Percentiles rank a stretch among this genome's conserved stretches.
These are phyloP conservation scores for Cyberlindnera japonica DNA, from an alignment of 805 yeast species.

Conservation along the genomic window DNA sequence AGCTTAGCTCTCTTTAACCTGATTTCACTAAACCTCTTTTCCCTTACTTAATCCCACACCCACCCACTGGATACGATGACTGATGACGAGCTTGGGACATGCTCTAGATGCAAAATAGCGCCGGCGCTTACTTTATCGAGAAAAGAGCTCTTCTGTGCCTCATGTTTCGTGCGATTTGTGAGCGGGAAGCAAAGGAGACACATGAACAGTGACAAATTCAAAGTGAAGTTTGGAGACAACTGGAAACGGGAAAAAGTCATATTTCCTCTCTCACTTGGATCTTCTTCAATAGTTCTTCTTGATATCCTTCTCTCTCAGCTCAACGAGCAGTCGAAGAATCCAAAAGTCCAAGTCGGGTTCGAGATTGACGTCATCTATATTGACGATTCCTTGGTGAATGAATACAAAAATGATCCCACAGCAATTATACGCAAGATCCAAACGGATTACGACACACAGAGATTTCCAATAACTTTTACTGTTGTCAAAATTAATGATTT, in stretches of 20 bases:
- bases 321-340: slow-evolving; percentile 56
- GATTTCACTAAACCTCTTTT: no score
- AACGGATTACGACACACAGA: slow-evolving; percentile 18
- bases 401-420: slow-evolving; percentile 14
- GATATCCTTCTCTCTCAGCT: slow-evolving; percentile 63
- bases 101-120: slow-evolving; percentile 44
- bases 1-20: no score
- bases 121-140: slow-evolving; percentile 47
- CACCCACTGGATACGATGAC: background rate
- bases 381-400: slow-evolving; percentile 33
- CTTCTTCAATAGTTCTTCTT: slow-evolving; percentile 61
- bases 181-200: slow-evolving; percentile 77
- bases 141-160: slow-evolving; percentile 60
- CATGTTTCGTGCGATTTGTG: slow-evolving; percentile 70
- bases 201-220: slow-evolving; percentile 65
- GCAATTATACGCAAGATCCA: slow-evolving; percentile 17
- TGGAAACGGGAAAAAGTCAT: slow-evolving; percentile 44
- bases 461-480: slow-evolving; percentile 37
- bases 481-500: slow-evolving; percentile 41
- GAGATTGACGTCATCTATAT: slow-evolving; percentile 49
- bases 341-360: slow-evolving; percentile 69
- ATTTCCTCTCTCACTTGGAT: slow-evolving; percentile 63
- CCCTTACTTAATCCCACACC: background rate
- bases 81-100: slow-evolving; percentile 4
- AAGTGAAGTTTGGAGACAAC: slow-evolving; percentile 57